Percentiles rank a stretch among this genome's conserved stretches.
These are phyloP conservation scores for Tuber aestivum DNA, from an alignment of 495 filamentous ascomycete genomes.

Conservation along the genomic window DNA sequence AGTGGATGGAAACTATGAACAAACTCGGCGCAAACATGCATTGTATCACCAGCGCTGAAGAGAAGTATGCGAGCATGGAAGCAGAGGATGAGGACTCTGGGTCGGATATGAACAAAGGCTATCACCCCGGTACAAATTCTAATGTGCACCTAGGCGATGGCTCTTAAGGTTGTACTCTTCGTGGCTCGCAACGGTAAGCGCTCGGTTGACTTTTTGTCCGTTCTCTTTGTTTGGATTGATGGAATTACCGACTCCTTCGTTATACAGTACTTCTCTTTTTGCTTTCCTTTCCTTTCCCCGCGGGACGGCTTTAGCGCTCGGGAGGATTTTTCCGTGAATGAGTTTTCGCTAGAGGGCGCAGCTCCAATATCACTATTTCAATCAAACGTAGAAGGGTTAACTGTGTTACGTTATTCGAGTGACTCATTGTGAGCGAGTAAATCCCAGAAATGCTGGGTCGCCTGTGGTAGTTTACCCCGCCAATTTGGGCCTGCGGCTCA, in stretches of 20 bases:
- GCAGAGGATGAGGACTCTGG: slow-evolving; percentile 42
- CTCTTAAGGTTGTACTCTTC: slow-evolving; percentile 9
- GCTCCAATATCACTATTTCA: background rate
- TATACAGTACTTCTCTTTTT: background rate
- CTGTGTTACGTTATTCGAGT: background rate
- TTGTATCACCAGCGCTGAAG: slow-evolving; percentile 78
- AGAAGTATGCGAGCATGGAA: slow-evolving; percentile 57
- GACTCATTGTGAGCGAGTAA: background rate
- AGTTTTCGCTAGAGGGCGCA: background rate
- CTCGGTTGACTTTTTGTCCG: background rate
- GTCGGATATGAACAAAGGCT: slow-evolving; percentile 46
- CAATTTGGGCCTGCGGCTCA: background rate
- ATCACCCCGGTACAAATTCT: slow-evolving; percentile 47
- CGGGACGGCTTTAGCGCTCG: background rate
- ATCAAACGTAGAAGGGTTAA: background rate
- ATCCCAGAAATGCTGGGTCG: background rate
- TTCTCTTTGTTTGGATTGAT: background rate
- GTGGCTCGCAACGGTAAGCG: background rate
- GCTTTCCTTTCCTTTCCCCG: background rate
- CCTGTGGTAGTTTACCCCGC: background rate
- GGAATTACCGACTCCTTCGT: background rate
- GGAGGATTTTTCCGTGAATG: background rate
- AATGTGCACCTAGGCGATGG: slow-evolving; percentile 46
- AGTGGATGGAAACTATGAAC: slow-evolving; percentile 96
- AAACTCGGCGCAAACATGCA: slow-evolving; percentile 84